Conservation (phyloP, 257 asterid species). For the Fraxinus excelsior region DNA sequence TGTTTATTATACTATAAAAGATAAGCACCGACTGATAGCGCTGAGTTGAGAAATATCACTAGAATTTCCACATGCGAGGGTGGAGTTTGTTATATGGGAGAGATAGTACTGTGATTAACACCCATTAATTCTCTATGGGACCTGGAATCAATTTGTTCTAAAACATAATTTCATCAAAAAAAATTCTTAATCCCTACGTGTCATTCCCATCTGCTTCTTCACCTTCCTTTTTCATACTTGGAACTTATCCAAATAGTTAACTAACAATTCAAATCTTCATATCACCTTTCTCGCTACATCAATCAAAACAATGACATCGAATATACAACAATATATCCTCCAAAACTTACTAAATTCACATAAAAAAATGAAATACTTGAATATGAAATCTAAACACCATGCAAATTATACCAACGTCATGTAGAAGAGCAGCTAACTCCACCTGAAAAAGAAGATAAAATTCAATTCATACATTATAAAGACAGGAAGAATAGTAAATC, state of each 20-base stretch:
- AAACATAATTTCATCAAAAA: background rate
- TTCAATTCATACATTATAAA: conserved; percentile 13
- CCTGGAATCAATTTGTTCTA: background rate
- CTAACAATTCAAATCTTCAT: background rate
- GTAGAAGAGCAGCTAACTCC: conserved; percentile 96
- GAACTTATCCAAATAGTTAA: background rate
- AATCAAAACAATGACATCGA: background rate
- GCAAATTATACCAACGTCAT: conserved; percentile 66
- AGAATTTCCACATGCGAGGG: conserved; percentile 6
- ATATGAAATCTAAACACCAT: background rate
- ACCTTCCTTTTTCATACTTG: background rate
- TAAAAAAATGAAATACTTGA: background rate
- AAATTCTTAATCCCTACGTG: background rate
- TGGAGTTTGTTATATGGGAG: background rate
- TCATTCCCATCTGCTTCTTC: background rate
- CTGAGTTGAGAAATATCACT: conserved; percentile 2
- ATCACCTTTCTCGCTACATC: background rate
- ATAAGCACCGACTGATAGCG: background rate
- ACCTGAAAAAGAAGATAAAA: conserved; percentile 53
- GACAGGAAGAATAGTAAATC: background rate
- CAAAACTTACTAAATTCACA: background rate
- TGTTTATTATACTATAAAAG: background rate
- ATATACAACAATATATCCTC: background rate
- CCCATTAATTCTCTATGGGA: background rate
- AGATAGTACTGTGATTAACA: background rate